Conservation (phyloP, 768 basidiomycete genomes). For the Boletus edulis region DNA sequence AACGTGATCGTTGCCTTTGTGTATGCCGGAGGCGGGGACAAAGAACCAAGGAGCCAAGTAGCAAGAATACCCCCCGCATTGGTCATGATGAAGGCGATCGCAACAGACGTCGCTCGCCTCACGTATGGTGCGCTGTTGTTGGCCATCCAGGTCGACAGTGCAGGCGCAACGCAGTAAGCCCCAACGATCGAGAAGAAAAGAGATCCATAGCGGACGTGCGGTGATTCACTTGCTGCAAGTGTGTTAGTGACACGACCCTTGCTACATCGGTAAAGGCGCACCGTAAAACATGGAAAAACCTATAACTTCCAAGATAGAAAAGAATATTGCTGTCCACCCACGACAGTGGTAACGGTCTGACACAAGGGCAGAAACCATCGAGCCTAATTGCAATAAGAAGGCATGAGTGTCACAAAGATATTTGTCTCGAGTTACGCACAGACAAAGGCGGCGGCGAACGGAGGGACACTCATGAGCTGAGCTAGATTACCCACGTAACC, state of each 20-base stretch:
- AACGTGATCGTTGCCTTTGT: constrained; percentile 42
- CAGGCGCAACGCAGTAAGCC: constrained; percentile 51
- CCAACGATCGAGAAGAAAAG: constrained; percentile 57
- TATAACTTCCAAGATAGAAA: constrained; percentile 40
- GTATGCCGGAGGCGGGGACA: constrained; percentile 51
- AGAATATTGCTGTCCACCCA: constrained; percentile 45
- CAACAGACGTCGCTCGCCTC: constrained; percentile 57
- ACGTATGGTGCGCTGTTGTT: constrained; percentile 60
- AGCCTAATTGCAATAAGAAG: constrained; percentile 25
- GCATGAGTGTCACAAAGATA: not conserved
- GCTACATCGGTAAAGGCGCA: constrained; percentile 20
- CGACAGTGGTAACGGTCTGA: constrained; percentile 55
- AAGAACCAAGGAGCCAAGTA: constrained; percentile 54
- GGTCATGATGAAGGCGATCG: constrained; percentile 55
- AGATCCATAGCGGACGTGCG: constrained; percentile 48
- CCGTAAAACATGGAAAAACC: constrained; percentile 60
- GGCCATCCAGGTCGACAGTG: constrained; percentile 56
- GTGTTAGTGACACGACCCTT: not conserved
- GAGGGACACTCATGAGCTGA: constrained; percentile 63
- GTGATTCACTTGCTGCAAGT: constrained; percentile 26
- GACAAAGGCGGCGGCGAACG: constrained; percentile 49
- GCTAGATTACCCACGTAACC: constrained; percentile 53
- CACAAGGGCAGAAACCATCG: constrained; percentile 41
- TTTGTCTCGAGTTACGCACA: constrained; percentile 30
- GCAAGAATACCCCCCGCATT: constrained; percentile 60